phyloP scores from a whole-genome alignment of 2,329 filamentous ascomycete genomes.

The Botrytis tulipae region DNA sequence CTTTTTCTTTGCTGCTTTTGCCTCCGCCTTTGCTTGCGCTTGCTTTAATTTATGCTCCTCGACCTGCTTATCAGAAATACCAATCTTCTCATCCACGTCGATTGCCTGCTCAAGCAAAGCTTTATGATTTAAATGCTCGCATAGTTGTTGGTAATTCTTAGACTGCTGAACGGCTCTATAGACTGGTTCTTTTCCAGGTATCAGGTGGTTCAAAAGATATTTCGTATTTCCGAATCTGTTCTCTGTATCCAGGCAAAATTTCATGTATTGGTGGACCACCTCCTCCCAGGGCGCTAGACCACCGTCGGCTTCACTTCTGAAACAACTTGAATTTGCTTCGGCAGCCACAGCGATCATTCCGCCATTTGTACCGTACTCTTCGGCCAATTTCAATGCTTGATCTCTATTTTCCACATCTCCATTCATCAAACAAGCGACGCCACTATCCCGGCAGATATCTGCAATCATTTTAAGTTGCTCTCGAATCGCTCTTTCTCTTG shows the following conservation, averaged over 20 bases:
- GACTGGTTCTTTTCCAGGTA: constrained; percentile 71
- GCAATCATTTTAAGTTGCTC: constrained; percentile 83
- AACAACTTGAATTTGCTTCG: constrained; percentile 88
- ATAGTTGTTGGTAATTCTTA: constrained; percentile 70
- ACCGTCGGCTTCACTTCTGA: constrained; percentile 67
- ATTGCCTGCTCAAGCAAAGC: constrained; percentile 63
- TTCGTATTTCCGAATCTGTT: constrained; percentile 94
- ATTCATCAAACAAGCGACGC: constrained; percentile 93
- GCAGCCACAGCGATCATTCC: constrained; percentile 97
- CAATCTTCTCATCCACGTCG: constrained; percentile 54
- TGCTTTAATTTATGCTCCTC: constrained; percentile 23
- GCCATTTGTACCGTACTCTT: constrained; percentile 82
- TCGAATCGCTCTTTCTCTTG: constrained; percentile 81
- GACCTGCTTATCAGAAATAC: constrained; percentile 26
- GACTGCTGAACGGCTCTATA: constrained; percentile 61
- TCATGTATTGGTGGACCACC: constrained; percentile 73
- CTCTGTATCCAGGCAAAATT: constrained; percentile 69
- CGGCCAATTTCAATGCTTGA: constrained; percentile 67
- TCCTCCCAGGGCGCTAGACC: constrained; percentile 73
- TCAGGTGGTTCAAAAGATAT: constrained; percentile 79
- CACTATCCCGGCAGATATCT: constrained; percentile 74
- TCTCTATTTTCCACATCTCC: constrained; percentile 80
- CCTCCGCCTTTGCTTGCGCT: constrained; percentile 25
- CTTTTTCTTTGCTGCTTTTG: constrained; percentile 14
- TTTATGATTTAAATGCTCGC: constrained; percentile 62